Evolutionary conservation across 129 eudicot species (phyloP), one percentile per base, ranked within the genome.

Genomic region (Tagetes patula): DNA sequence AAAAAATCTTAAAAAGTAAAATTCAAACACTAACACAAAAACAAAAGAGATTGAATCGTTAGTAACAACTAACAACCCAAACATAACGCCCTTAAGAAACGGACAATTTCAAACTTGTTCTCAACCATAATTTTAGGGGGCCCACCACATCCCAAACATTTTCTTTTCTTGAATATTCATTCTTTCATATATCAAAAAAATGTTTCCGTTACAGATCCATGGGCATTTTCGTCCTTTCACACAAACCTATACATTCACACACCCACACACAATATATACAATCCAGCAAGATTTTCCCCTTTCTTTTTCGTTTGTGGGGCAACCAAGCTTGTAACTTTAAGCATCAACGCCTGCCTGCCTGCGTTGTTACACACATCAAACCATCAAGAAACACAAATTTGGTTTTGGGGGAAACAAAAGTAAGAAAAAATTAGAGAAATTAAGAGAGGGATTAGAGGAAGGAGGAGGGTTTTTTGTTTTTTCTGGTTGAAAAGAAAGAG

Each of bases 391-490:
- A 20, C 27, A 20, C 27, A 20, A 20, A 20, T 20, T 20, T 20
- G 27, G 27, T 20, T 20, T 20, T 20, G 45, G 63, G 70, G 56
- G 12, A 80, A 36, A 46, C 32, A 31, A 13, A 75, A 47, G 3
- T 39, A 33, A 63, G 70, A 52, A 75, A 80, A 77, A 60, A 77
- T 60, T 43, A 81, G 83, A 78, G 61, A 60, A 70, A 62, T 66
- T 40, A 62, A 76, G 79, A 40, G 75, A 75, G 79, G 70, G 36
- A 63, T 54, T 40, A 72, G 71, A 82, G 77, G 75, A 79, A 80
- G 80, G 67, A 74, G 70, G 72, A 73, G 86, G 80, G 77, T 70
- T 78, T 84, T 58, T 11, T 78, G 82, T 77, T 78, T 78, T 78
- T 72, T 78, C 77, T 78, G 78, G 82, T 78, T 78, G 71, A 78